A percentile compares a stretch with the other conserved stretches of the same genome.
Conservation (phyloP, 2,329 filamentous ascomycete genomes). For the Dactylellina drechsleri region DNA sequence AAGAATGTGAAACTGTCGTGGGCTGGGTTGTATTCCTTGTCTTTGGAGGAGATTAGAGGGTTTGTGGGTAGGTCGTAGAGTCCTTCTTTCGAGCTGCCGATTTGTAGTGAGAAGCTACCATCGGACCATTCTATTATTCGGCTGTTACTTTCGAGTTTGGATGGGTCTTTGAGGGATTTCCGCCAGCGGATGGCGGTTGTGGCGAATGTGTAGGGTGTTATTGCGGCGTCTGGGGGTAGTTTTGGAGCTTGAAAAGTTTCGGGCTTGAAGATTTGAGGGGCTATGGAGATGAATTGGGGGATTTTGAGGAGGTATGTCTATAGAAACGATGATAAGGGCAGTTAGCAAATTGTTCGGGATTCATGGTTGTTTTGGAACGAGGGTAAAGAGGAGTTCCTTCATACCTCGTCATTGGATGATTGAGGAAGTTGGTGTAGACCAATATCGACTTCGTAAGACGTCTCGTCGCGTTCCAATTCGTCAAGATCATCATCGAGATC, state of each 20-base stretch:
- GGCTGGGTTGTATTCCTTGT: constrained; percentile 64
- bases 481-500: constrained; percentile 20
- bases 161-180: constrained; percentile 69
- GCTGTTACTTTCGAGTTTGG: constrained; percentile 72
- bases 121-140: constrained; percentile 75
- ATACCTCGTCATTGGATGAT: constrained; percentile 39
- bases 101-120: constrained; percentile 73
- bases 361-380: not conserved
- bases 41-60: constrained; percentile 61
- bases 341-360: not conserved
- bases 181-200: constrained; percentile 74
- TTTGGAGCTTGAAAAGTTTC: constrained; percentile 69
- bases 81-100: constrained; percentile 69
- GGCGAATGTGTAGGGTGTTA: constrained; percentile 69
- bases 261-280: constrained; percentile 71
- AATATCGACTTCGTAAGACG: constrained; percentile 53
- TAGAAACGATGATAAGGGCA: not conserved
- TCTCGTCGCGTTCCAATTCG: constrained; percentile 50
- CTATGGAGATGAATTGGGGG: constrained; percentile 71
- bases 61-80: constrained; percentile 67
- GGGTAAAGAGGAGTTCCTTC: not conserved
- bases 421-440: constrained; percentile 49
- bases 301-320: constrained; percentile 72
- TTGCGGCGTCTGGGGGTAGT: constrained; percentile 57
- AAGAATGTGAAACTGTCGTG: constrained; percentile 74